Evolutionary conservation across 768 basidiomycete genomes (phyloP).

Genomic region (Rhodosporidiobolus odoratus): DNA sequence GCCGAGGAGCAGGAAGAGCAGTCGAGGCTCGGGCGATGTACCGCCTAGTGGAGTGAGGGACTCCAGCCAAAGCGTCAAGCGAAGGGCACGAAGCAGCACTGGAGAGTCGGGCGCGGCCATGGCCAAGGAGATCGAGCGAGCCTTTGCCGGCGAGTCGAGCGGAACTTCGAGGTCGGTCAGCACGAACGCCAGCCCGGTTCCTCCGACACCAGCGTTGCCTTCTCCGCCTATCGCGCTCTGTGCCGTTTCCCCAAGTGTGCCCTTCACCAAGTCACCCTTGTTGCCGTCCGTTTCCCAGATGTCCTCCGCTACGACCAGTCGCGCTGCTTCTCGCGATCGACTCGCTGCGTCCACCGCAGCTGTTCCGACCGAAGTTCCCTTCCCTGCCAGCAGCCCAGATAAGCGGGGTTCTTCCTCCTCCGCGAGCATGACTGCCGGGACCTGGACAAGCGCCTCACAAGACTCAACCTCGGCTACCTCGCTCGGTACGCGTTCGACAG

Average conservation of each 20-base stretch:
- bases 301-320: constrained; percentile 3
- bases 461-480: constrained; percentile 76
- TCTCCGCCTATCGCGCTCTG: neutral
- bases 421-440: constrained; percentile 70
- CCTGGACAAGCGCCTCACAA: constrained; percentile 64
- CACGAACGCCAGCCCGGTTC: neutral
- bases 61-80: constrained; percentile 14
- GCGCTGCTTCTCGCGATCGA: neutral
- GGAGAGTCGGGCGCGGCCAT: neutral
- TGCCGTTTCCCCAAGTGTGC: neutral
- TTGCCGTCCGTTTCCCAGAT: neutral
- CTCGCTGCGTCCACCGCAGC: constrained; percentile 3
- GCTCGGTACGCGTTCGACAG: constrained; percentile 70
- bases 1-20: constrained; percentile 22
- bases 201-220: neutral
- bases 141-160: neutral
- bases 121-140: neutral
- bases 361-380: constrained; percentile 8
- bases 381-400: constrained; percentile 42
- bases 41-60: neutral
- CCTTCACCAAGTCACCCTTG: constrained; percentile 6
- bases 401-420: constrained; percentile 87
- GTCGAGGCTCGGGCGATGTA: neutral
- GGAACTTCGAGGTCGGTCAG: neutral
- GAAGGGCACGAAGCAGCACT: constrained; percentile 29